Conservation (phyloP, 805 yeast species). For the Hanseniaspora taiwanica region DNA sequence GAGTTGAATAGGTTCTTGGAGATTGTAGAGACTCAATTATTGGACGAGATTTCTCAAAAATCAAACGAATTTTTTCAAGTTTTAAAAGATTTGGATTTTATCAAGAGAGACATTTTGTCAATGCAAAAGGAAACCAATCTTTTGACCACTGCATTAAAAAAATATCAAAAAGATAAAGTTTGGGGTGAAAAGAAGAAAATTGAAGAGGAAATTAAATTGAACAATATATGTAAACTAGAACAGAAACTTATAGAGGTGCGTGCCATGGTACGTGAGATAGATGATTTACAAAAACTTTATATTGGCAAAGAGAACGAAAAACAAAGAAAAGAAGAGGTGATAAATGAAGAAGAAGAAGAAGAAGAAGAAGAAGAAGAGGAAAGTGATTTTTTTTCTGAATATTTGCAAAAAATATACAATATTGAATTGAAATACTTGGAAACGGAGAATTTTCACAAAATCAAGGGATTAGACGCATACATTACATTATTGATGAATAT, state of each 20-base stretch:
- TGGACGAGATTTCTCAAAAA: slow-evolving; percentile 71
- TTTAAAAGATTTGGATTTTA: slow-evolving; percentile 45
- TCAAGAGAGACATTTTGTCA: slow-evolving; percentile 35
- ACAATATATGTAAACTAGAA: slow-evolving; percentile 50
- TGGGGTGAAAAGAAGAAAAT: slow-evolving; percentile 37
- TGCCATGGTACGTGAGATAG: slow-evolving; percentile 31
- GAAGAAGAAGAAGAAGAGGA: too few relatives aligned
- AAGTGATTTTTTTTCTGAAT: slow-evolving; percentile 35
- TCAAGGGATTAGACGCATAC: slow-evolving; percentile 24
- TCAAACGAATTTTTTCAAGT: slow-evolving; percentile 79
- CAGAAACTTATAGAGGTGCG: slow-evolving; percentile 41
- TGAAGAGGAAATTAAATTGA: slow-evolving; percentile 36
- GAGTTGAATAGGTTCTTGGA: slow-evolving; percentile 72
- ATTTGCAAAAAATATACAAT: slow-evolving; percentile 45
- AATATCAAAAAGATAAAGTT: slow-evolving; percentile 37
- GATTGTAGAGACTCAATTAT: slow-evolving; percentile 66
- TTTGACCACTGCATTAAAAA: slow-evolving; percentile 33
- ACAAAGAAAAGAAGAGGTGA: too few relatives aligned
- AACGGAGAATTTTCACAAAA: slow-evolving; percentile 19
- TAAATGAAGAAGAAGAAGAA: too few relatives aligned
- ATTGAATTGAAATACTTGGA: slow-evolving; percentile 31
- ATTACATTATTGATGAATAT: slow-evolving; percentile 41
- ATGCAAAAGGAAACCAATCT: slow-evolving; percentile 36
- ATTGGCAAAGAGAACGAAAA: slow-evolving; percentile 25
- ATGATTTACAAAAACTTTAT: slow-evolving; percentile 20